These are phyloP conservation scores for Lagenidium giganteum DNA, from an alignment of 352 stramenopile species.

Conservation along the genomic window DNA sequence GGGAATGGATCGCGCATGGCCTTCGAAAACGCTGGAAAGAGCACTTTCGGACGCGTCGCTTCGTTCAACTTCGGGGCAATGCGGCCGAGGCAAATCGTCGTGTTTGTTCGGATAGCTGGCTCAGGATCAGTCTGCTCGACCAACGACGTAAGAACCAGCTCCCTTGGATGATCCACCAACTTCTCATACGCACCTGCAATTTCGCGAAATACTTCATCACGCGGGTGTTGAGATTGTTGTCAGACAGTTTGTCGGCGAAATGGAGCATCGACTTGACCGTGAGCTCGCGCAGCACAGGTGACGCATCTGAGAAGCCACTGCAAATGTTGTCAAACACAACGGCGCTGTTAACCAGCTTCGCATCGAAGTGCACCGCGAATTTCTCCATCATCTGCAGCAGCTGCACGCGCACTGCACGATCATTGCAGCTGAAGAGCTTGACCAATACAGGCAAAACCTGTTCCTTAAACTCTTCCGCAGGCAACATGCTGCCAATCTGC, in stretches of 20 bases:
- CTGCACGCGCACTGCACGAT: constrained; percentile 79
- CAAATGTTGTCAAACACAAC: constrained; percentile 87
- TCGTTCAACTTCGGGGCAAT: constrained; percentile 79
- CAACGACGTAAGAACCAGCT: neutral
- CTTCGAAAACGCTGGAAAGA: constrained; percentile 77
- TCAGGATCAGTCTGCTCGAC: constrained; percentile 76
- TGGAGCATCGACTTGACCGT: constrained; percentile 88
- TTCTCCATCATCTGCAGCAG: constrained; percentile 88
- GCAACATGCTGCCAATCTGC: constrained; percentile 63
- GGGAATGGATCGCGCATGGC: constrained; percentile 79
- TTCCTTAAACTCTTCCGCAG: constrained; percentile 65
- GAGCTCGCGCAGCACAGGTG: constrained; percentile 77
- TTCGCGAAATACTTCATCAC: constrained; percentile 89
- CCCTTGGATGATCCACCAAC: too few species aligned
- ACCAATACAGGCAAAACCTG: constrained; percentile 82
- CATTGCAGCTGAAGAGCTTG: constrained; percentile 86
- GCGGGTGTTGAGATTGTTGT: constrained; percentile 85
- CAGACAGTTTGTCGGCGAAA: constrained; percentile 80
- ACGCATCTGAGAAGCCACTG: constrained; percentile 83
- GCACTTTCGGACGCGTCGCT: constrained; percentile 77
- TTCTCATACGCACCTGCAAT: constrained; percentile 69
- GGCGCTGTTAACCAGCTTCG: constrained; percentile 81
- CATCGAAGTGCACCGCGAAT: constrained; percentile 77
- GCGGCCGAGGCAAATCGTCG: constrained; percentile 86
- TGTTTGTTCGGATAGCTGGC: constrained; percentile 88